Evolutionary conservation across 1,284 basidiomycete genomes (phyloP).

Genomic region (Rhizoctonia solani): DNA sequence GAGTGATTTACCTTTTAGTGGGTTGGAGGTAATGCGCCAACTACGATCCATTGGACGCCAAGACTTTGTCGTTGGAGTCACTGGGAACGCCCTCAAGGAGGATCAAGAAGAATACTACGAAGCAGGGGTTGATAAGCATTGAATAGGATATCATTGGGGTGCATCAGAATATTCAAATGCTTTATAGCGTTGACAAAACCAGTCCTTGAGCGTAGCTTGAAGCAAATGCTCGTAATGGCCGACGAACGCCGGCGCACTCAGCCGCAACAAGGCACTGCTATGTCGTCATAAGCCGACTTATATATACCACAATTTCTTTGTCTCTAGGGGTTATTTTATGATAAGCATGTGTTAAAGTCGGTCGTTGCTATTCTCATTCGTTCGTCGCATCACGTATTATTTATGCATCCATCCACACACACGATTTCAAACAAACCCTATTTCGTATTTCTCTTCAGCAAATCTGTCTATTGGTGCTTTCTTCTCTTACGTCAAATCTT

Average conservation of each 20-base stretch:
- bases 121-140: slow-evolving; percentile 36
- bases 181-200: slow-evolving; percentile 67
- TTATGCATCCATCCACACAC: neutral
- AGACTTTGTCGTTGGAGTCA: slow-evolving; percentile 41
- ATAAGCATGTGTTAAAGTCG: neutral
- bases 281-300: neutral
- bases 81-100: slow-evolving; percentile 40
- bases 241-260: slow-evolving; percentile 50
- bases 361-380: slow-evolving; percentile 1
- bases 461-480: neutral
- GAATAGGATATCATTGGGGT: too few relatives aligned
- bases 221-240: slow-evolving; percentile 58
- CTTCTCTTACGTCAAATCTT: neutral
- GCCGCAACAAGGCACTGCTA: neutral
- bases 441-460: neutral
- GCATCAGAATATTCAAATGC: neutral
- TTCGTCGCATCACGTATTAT: slow-evolving; percentile 25
- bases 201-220: slow-evolving; percentile 62
- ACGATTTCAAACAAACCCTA: neutral
- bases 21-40: slow-evolving; percentile 37
- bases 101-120: slow-evolving; percentile 37
- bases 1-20: too few relatives aligned
- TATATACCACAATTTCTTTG: neutral
- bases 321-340: neutral
- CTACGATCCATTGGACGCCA: slow-evolving; percentile 36